A percentile compares a stretch with the other conserved stretches of the same genome.
These are phyloP conservation scores for Aechmea fasciata DNA, from an alignment of 176 grass and related monocot species.

Conservation along the genomic window DNA sequence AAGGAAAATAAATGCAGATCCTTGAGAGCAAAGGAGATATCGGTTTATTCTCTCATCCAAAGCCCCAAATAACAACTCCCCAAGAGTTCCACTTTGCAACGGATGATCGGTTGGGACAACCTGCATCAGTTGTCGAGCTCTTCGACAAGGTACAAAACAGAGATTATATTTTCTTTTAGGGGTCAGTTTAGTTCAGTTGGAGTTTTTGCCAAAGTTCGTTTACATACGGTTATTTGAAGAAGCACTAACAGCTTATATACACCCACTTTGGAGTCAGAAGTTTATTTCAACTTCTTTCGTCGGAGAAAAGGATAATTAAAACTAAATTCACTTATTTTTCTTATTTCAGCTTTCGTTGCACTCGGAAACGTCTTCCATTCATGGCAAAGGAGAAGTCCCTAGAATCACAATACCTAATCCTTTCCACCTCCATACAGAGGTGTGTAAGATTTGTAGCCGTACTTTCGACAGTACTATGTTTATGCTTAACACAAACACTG, in stretches of 20 bases:
- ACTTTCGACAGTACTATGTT: neutral
- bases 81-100: constrained; percentile 90
- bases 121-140: constrained; percentile 48
- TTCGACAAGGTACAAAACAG: constrained; percentile 57
- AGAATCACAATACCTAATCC: constrained; percentile 61
- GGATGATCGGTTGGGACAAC: constrained; percentile 49
- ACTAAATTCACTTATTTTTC: constrained; percentile 5
- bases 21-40: constrained; percentile 62
- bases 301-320: neutral
- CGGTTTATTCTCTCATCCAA: constrained; percentile 34
- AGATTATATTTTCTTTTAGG: neutral
- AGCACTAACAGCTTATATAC: too few species aligned
- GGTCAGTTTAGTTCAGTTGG: too few species aligned
- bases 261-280: too few species aligned
- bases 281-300: too few species aligned
- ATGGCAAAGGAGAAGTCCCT: constrained; percentile 42
- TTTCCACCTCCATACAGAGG: constrained; percentile 88
- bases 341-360: constrained; percentile 70
- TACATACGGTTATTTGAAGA: too few species aligned
- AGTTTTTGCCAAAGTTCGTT: too few species aligned
- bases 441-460: constrained; percentile 19
- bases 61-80: constrained; percentile 45
- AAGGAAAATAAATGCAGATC: constrained; percentile 48
- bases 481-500: neutral
- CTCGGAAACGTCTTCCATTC: constrained; percentile 50